phyloP scores from a whole-genome alignment of 176 grass and related monocot genomes.

The Rhynchospora breviuscula region DNA sequence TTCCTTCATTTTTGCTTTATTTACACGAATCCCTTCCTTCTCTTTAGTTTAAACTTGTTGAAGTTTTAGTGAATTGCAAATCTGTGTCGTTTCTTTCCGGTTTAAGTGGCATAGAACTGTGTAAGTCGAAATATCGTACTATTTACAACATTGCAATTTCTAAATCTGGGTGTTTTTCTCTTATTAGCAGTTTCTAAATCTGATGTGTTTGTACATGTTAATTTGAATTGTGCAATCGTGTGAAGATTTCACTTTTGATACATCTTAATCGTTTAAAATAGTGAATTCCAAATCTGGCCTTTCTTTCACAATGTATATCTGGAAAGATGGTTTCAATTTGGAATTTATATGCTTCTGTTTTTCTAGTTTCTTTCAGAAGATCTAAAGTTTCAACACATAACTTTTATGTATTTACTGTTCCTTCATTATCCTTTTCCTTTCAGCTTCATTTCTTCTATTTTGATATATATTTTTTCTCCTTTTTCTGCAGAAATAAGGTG shows the following conservation, averaged over 20 bases:
- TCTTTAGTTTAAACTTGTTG: neutral
- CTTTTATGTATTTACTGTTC: constrained; percentile 8
- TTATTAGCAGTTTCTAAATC: constrained; percentile 17
- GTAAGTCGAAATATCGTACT: neutral
- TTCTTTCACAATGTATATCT: constrained; percentile 12
- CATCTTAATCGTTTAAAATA: neutral
- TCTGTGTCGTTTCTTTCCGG: neutral
- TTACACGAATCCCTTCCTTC: neutral
- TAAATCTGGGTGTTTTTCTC: neutral
- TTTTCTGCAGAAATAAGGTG: constrained; percentile 19
- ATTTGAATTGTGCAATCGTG: neutral
- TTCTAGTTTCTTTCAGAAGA: neutral
- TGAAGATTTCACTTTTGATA: neutral
- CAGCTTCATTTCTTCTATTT: constrained; percentile 24
- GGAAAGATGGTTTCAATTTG: neutral
- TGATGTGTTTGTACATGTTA: neutral
- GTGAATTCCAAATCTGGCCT: constrained; percentile 4
- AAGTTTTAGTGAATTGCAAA: neutral
- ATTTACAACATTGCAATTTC: neutral
- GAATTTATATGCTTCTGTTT: constrained; percentile 2
- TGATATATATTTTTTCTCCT: constrained; percentile 19
- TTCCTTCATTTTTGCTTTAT: constrained; percentile 14
- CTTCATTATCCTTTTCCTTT: constrained; percentile 27
- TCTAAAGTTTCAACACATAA: constrained; percentile 8
- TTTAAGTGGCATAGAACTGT: neutral